Evolutionary conservation across 2,329 filamentous ascomycete species (phyloP).

Genomic region (Colletotrichum sp.): DNA sequence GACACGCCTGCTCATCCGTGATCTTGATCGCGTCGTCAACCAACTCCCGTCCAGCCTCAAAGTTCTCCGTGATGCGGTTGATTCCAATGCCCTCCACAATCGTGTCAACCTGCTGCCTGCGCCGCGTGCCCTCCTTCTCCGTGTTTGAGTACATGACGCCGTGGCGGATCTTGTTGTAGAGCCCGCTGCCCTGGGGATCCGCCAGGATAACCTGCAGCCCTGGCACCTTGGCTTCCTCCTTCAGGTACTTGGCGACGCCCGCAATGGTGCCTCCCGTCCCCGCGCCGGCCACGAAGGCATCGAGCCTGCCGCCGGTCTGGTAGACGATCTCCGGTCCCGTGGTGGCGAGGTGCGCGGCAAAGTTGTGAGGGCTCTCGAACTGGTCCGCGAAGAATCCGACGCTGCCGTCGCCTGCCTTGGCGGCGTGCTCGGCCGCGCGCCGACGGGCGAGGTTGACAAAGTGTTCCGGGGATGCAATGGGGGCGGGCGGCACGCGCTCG

Average conservation of each 20-base stretch:
- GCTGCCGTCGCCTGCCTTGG: conserved; percentile 61
- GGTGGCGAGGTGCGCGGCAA: conserved; percentile 77
- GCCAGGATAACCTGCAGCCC: conserved; percentile 78
- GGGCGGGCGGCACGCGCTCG: conserved; percentile 87
- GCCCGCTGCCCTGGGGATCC: conserved; percentile 90
- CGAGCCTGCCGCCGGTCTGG: conserved; percentile 76
- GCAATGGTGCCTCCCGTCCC: conserved; percentile 94
- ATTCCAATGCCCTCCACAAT: conserved; percentile 97
- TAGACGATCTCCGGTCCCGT: conserved; percentile 90
- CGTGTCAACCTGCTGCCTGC: conserved; percentile 90
- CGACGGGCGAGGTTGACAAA: conserved; percentile 91
- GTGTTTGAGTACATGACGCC: conserved; percentile 95
- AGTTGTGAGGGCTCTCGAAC: conserved; percentile 92
- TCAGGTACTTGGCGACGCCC: conserved; percentile 83
- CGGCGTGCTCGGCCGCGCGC: conserved; percentile 77
- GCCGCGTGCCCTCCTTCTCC: conserved; percentile 87
- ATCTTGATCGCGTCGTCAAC: conserved; percentile 92
- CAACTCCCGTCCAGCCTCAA: conserved; percentile 83
- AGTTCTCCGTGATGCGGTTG: conserved; percentile 92
- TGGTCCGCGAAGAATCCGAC: conserved; percentile 94
- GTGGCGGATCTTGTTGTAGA: conserved; percentile 90
- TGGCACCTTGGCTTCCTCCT: conserved; percentile 66
- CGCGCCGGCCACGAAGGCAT: conserved; percentile 91
- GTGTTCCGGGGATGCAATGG: conserved; percentile 91
- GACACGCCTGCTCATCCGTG: conserved; percentile 84